A percentile compares a stretch with the other conserved stretches of the same genome.
Evolutionary conservation across 2,329 filamentous ascomycete species (phyloP).

Genomic region (Colletotrichum tropicale): DNA sequence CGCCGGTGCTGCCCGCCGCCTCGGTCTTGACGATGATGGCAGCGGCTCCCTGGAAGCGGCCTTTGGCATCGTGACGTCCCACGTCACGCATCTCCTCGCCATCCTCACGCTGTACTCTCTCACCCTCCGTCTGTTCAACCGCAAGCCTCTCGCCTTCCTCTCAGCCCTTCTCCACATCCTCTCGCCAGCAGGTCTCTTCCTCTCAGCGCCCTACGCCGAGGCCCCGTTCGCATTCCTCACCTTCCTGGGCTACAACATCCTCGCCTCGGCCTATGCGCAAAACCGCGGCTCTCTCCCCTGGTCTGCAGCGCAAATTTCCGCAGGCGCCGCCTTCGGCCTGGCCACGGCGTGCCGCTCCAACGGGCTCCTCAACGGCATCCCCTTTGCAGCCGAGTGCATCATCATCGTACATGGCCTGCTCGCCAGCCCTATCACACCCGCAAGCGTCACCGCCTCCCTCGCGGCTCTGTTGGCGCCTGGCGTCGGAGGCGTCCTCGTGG

Average conservation of each 20-base stretch:
- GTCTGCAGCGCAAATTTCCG: conserved; percentile 60
- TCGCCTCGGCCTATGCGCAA: conserved; percentile 58
- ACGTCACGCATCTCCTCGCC: conserved; percentile 77
- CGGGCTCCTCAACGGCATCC: conserved; percentile 79
- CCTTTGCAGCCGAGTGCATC: conserved; percentile 70
- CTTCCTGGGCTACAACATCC: conserved; percentile 74
- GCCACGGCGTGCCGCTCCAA: conserved; percentile 83
- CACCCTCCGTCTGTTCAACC: conserved; percentile 58
- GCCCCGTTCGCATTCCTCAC: conserved; percentile 78
- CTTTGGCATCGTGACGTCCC: conserved; percentile 70
- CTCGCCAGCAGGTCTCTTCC: conserved; percentile 87
- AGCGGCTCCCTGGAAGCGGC: conserved; percentile 42
- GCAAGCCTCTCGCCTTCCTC: conserved; percentile 65
- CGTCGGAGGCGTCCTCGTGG: conserved; percentile 71
- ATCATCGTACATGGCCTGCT: conserved; percentile 45
- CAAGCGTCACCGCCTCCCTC: conserved; percentile 45
- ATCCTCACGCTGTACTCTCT: conserved; percentile 75
- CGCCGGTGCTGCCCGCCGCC: conserved; percentile 27
- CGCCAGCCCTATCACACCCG: conserved; percentile 25
- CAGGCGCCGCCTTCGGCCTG: conserved; percentile 73
- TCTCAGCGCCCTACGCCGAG: conserved; percentile 87
- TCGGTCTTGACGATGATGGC: conserved; percentile 25
- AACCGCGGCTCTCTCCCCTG: conserved; percentile 29
- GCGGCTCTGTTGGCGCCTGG: conserved; percentile 61
- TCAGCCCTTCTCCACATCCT: conserved; percentile 79